Conservation (phyloP, 2,329 filamentous ascomycete genomes). For the Sporothrix variecibatus region DNA sequence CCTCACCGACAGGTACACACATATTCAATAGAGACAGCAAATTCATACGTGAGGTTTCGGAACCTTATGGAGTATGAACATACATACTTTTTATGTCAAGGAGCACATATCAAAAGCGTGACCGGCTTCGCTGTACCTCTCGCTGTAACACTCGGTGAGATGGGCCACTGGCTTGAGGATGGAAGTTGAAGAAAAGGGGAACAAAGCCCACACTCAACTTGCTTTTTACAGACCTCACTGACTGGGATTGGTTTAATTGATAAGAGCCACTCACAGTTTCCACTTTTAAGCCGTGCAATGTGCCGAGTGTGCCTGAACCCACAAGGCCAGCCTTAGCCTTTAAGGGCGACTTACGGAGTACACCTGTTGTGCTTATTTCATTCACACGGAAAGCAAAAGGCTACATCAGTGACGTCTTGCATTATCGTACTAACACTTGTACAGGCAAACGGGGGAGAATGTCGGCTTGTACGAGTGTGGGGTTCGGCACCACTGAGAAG, state of each 20-base stretch:
- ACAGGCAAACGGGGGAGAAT: neutral
- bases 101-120: neutral
- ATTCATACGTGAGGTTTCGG: too few species aligned
- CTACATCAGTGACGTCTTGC: neutral
- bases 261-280: neutral
- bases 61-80: too few species aligned
- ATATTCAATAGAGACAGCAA: too few species aligned
- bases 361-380: neutral
- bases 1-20: too few species aligned
- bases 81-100: too few species aligned
- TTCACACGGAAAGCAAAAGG: neutral
- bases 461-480: neutral
- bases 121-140: neutral
- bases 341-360: neutral
- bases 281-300: neutral
- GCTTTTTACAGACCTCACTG: neutral
- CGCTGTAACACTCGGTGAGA: conserved; percentile 18
- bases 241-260: neutral
- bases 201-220: neutral
- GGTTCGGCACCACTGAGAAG: too few species aligned
- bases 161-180: neutral
- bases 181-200: neutral
- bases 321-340: neutral
- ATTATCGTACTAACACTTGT: neutral
- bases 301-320: neutral